These are phyloP conservation scores for Brassica rapa DNA, from an alignment of 345 rosid genomes.

Conservation along the genomic window DNA sequence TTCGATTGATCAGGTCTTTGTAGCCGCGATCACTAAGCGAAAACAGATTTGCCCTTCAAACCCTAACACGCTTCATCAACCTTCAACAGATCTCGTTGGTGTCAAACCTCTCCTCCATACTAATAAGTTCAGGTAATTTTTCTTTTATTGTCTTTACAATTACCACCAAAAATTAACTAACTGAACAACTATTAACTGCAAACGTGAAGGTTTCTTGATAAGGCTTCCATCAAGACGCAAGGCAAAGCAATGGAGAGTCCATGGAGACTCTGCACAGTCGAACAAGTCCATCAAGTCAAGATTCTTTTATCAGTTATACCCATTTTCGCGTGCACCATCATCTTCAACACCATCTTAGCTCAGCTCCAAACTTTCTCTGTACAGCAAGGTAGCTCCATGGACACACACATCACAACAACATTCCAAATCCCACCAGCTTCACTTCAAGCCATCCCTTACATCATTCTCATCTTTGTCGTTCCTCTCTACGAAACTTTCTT, in stretches of 20 bases:
- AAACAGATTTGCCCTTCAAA: slow-evolving; percentile 72
- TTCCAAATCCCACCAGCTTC: slow-evolving; percentile 63
- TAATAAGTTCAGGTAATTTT: slow-evolving; percentile 64
- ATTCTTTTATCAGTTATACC: slow-evolving; percentile 55
- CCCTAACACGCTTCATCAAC: slow-evolving; percentile 51
- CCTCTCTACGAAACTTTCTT: slow-evolving; percentile 55
- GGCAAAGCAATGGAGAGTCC: slow-evolving; percentile 67
- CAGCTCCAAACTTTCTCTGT: slow-evolving; percentile 74
- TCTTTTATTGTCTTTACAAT: neutral
- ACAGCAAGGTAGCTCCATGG: slow-evolving; percentile 61
- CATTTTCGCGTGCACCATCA: slow-evolving; percentile 58
- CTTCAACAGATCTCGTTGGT: slow-evolving; percentile 39
- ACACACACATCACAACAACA: slow-evolving; percentile 42
- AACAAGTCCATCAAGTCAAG: slow-evolving; percentile 70
- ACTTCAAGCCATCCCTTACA: slow-evolving; percentile 58
- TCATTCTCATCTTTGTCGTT: slow-evolving; percentile 52
- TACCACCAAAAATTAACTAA: slow-evolving; percentile 15
- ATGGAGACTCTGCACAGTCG: slow-evolving; percentile 82
- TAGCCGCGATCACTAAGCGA: slow-evolving; percentile 76
- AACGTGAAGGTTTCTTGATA: slow-evolving; percentile 74
- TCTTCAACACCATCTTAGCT: slow-evolving; percentile 67
- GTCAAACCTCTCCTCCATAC: slow-evolving; percentile 47
- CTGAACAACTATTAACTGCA: neutral
- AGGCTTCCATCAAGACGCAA: slow-evolving; percentile 75
- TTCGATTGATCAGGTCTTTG: slow-evolving; percentile 57